Base-by-base conservation (phyloP, 2,329 filamentous ascomycete species). In the Colletotrichum sp. region DNA sequence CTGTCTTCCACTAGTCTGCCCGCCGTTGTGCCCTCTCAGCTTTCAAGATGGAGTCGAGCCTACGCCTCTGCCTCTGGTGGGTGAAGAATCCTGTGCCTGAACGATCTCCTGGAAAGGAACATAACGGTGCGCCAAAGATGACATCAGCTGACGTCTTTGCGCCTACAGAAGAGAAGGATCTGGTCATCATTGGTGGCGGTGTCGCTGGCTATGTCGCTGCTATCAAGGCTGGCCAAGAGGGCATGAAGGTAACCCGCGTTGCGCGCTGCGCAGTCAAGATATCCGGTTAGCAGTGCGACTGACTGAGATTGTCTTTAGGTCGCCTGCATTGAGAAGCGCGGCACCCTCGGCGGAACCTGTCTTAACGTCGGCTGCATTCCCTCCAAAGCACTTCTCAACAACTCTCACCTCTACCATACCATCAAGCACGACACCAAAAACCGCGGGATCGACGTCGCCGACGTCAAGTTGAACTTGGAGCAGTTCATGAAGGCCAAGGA, bases 401-500 rank as follows among this genome's bases (percentile, higher is more conserved):
- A 99, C 91, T 98, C 97, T 82, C 96, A 98, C 87, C 92, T 99
- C 77, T 99, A 99, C 91, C 96, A 99, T 90, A 94, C 96, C 88
- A 94, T 98, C 84, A 92, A 98, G 77, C 96, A 99, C 89, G 97
- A 99, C 90, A 96, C 96, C 80, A 98, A 98, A 89, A 93, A 95
- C 88, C 95, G 97, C 85, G 97, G 97, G 85, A 99, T 99, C 85
- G 96, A 99, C 84, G 97, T 99, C 81, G 94, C 95, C 84, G 95
- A 98, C 88, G 96, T 99, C 83, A 98, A 98, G 88, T 93, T 99
- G 84, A 98, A 99, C 90, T 91, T 99, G 62, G 87, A 90, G 82
- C 93, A 97, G 86, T 96, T 99, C 92, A 98, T 99, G 96, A 98
- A 98, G 90, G 96, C 97, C 76, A 99, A 99, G 90, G 96, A 99